A percentile compares a stretch with the other conserved stretches of the same genome.
Evolutionary conservation across 1,139 yeast species (phyloP).

Genomic region (Suhomyces ambrosiae): DNA sequence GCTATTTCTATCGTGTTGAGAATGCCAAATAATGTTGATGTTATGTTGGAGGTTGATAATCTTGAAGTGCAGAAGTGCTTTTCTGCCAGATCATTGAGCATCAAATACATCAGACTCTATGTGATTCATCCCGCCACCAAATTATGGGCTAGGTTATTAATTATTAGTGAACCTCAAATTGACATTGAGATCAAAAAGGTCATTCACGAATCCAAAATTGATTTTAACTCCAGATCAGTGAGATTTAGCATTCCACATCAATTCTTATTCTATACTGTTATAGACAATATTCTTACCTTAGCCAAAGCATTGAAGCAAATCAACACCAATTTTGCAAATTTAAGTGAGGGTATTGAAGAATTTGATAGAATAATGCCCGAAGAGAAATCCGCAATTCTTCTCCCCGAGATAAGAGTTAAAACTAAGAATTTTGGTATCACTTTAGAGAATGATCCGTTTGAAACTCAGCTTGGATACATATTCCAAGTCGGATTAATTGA

Average conservation of each 20-base stretch:
- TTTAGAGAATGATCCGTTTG: conserved; percentile 48
- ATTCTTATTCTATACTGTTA: conserved; percentile 62
- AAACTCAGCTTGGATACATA: conserved; percentile 41
- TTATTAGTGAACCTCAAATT: conserved; percentile 41
- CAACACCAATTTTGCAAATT: conserved; percentile 48
- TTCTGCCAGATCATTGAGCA: conserved; percentile 29
- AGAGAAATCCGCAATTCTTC: conserved; percentile 30
- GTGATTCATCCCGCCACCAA: conserved; percentile 58
- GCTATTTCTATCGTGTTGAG: conserved; percentile 48
- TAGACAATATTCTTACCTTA: conserved; percentile 65
- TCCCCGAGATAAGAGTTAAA: conserved; percentile 38
- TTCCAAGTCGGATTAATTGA: conserved; percentile 42
- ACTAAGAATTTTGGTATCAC: conserved; percentile 38
- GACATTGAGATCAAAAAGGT: conserved; percentile 22
- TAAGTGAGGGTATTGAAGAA: conserved; percentile 41
- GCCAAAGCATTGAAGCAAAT: conserved; percentile 63
- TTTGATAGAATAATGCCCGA: conserved; percentile 37
- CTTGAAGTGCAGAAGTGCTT: conserved; percentile 34
- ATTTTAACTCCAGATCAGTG: conserved; percentile 29
- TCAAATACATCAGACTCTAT: conserved; percentile 48
- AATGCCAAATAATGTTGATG: conserved; percentile 53
- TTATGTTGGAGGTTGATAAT: conserved; percentile 52
- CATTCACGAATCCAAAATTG: conserved; percentile 11
- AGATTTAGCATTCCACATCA: conserved; percentile 57
- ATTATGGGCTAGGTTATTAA: conserved; percentile 45